Evolutionary conservation across 2,329 filamentous ascomycete species (phyloP).

Genomic region (Colletotrichum sp.): DNA sequence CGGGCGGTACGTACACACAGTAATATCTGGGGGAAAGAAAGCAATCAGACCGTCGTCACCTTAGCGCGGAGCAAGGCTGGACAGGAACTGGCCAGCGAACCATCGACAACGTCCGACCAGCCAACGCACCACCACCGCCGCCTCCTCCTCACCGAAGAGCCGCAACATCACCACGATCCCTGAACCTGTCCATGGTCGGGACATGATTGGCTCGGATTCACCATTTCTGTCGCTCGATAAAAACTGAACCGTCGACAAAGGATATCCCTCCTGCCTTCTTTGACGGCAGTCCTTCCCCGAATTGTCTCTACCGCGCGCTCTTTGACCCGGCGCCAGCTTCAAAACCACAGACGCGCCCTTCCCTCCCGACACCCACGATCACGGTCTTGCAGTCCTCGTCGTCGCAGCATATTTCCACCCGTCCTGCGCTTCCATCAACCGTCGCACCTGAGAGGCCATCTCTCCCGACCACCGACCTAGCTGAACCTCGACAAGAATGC

Average conservation of each 20-base stretch:
- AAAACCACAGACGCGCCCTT: background rate
- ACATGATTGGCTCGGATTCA: slow-evolving; percentile 1
- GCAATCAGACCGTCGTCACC: background rate
- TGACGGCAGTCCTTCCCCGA: background rate
- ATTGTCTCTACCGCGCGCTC: background rate
- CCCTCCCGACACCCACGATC: background rate
- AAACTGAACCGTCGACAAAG: background rate
- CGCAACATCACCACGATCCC: background rate
- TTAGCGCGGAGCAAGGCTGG: background rate
- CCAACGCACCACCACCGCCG: background rate
- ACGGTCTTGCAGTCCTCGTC: background rate
- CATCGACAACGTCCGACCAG: background rate
- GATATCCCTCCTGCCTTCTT: background rate
- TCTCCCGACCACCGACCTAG: background rate
- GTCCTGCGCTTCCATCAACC: background rate
- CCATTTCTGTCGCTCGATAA: background rate
- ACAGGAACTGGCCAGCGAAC: background rate
- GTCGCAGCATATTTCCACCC: background rate
- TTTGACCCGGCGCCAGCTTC: background rate
- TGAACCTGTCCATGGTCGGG: background rate
- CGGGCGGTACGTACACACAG: background rate
- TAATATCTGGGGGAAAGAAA: background rate
- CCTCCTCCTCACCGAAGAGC: slow-evolving; percentile 9
- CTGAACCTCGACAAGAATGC: slow-evolving; percentile 5
- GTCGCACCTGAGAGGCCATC: background rate